Percentiles rank a stretch among this genome's conserved stretches.
Conservation (phyloP, 2,329 filamentous ascomycete species). For the Monilinia fructigena region DNA sequence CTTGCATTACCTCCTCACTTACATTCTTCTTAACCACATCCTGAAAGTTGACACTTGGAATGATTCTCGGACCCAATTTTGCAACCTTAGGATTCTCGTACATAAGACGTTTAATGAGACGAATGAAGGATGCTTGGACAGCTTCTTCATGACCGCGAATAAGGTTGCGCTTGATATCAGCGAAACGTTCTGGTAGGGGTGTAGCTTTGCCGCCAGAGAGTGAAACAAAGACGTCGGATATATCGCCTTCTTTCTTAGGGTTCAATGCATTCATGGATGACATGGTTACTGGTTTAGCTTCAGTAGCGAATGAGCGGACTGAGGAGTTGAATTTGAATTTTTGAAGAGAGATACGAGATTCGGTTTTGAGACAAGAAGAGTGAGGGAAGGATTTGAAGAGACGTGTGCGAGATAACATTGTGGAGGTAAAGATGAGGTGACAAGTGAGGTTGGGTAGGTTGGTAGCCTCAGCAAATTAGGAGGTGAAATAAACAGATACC, state of each 20-base stretch:
- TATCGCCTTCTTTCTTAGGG: slow-evolving; percentile 51
- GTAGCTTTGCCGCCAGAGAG: slow-evolving; percentile 47
- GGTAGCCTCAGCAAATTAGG: no score
- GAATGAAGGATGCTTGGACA: slow-evolving; percentile 49
- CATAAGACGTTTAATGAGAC: slow-evolving; percentile 47
- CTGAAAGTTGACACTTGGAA: slow-evolving; percentile 43
- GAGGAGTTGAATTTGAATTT: neutral
- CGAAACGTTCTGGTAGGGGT: slow-evolving; percentile 55
- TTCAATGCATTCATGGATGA: slow-evolving; percentile 17
- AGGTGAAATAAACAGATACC: neutral
- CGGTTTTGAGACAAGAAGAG: neutral
- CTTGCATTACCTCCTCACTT: neutral
- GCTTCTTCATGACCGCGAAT: slow-evolving; percentile 49
- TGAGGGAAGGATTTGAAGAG: neutral
- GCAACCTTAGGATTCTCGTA: slow-evolving; percentile 50
- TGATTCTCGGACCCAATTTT: slow-evolving; percentile 46
- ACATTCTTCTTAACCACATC: slow-evolving; percentile 7
- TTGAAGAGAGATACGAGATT: neutral
- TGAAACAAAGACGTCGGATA: slow-evolving; percentile 60
- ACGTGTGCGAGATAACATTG: slow-evolving; percentile 6
- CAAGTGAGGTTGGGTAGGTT: no score
- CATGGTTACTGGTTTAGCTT: slow-evolving; percentile 1
- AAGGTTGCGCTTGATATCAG: slow-evolving; percentile 53
- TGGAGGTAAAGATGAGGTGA: neutral
- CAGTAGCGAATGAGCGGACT: slow-evolving; percentile 7